Conservation (phyloP, 768 basidiomycete species). For the Tricholoma terreum region DNA sequence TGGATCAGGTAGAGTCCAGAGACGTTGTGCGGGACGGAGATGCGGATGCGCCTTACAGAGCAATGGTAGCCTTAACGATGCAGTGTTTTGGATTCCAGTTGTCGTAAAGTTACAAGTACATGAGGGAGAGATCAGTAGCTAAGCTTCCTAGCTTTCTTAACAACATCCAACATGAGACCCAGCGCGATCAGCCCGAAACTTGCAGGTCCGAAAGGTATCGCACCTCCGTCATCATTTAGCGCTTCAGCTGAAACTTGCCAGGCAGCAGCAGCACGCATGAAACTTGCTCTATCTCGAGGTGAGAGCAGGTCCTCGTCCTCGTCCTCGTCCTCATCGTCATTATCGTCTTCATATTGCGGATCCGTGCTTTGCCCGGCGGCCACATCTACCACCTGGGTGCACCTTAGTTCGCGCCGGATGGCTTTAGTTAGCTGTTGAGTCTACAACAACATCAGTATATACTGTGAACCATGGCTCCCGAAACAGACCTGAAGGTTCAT, state of each 20-base stretch:
- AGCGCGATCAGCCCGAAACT: conserved; percentile 47
- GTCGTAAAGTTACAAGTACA: too few species aligned
- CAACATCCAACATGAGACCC: conserved; percentile 38
- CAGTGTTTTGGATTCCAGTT: too few species aligned
- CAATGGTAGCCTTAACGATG: too few species aligned
- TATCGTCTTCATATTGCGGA: conserved; percentile 26
- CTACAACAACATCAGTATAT: conserved; percentile 20
- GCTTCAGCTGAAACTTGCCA: conserved; percentile 38
- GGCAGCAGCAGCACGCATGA: conserved; percentile 41
- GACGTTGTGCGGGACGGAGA: too few species aligned
- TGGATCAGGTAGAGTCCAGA: too few species aligned
- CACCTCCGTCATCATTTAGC: conserved; percentile 21
- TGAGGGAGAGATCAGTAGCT: too few species aligned
- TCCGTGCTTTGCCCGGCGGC: conserved; percentile 13
- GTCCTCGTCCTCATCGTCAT: conserved; percentile 7
- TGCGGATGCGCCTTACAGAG: too few species aligned
- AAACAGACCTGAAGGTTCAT: conserved; percentile 43
- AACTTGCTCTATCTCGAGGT: conserved; percentile 25
- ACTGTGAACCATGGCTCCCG: not conserved
- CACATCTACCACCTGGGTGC: conserved; percentile 7
- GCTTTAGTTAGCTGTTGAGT: conserved; percentile 37
- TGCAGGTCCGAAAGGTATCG: conserved; percentile 34
- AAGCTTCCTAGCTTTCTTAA: conserved; percentile 25
- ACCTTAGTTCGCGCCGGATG: conserved; percentile 31
- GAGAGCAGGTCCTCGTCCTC: conserved; percentile 10